These are phyloP conservation scores for Scheffersomyces coipomensis DNA, from an alignment of 805 yeast genomes.

Conservation along the genomic window DNA sequence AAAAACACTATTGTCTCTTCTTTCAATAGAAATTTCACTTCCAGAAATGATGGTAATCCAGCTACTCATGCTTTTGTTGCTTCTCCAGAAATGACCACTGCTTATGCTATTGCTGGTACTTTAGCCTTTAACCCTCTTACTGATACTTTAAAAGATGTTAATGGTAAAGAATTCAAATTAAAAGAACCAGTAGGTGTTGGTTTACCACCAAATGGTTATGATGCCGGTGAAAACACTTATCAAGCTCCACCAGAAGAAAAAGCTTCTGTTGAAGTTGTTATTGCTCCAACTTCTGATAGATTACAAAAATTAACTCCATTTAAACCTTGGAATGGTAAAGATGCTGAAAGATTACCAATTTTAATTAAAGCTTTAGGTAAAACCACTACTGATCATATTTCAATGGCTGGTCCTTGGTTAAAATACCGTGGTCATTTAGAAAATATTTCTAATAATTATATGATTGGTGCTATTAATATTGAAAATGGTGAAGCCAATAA, in stretches of 20 bases:
- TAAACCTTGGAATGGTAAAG: slow-evolving; percentile 96
- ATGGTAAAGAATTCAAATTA: slow-evolving; percentile 89
- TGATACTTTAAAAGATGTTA: slow-evolving; percentile 81
- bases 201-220: slow-evolving; percentile 87
- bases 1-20: slow-evolving; percentile 96
- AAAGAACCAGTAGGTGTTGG: slow-evolving; percentile 87
- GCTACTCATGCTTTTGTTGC: slow-evolving; percentile 96
- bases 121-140: slow-evolving; percentile 95
- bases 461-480: slow-evolving; percentile 98
- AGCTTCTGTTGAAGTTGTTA: slow-evolving; percentile 66
- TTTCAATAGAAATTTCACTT: slow-evolving; percentile 96
- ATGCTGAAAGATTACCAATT: slow-evolving; percentile 83
- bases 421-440: slow-evolving; percentile 99
- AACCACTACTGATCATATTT: slow-evolving; percentile 98
- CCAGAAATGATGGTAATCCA: slow-evolving; percentile 98
- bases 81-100: slow-evolving; percentile 94
- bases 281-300: slow-evolving; percentile 92
- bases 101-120: slow-evolving; percentile 94
- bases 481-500: slow-evolving; percentile 94
- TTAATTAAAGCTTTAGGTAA: slow-evolving; percentile 95
- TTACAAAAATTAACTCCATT: slow-evolving; percentile 92
- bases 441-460: slow-evolving; percentile 97
- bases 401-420: slow-evolving; percentile 99
- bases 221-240: slow-evolving; percentile 90
- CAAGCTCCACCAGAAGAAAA: slow-evolving; percentile 96